Conservation (phyloP, 331 rosid genomes). For the Rhamnella rubrinervis region DNA sequence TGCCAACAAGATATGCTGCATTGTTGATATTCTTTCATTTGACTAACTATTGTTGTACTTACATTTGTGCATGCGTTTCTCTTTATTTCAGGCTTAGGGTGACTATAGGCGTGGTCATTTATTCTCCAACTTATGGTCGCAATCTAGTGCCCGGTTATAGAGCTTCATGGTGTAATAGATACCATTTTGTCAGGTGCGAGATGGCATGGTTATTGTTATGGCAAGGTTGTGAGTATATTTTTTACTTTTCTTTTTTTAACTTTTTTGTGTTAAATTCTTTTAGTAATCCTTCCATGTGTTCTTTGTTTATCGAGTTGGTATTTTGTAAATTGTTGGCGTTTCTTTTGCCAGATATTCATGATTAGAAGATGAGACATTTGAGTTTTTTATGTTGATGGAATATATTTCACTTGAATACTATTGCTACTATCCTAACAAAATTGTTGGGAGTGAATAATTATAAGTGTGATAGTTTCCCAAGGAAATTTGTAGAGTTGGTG, state of each 20-base stretch:
- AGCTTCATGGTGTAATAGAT: neutral
- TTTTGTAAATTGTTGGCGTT: neutral
- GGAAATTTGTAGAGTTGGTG: too few species aligned
- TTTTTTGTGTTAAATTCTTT: neutral
- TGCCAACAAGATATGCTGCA: conserved; percentile 51
- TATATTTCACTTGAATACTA: too few species aligned
- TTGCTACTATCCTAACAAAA: too few species aligned
- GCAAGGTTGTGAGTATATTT: too few species aligned
- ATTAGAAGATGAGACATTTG: too few species aligned
- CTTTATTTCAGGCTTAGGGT: conserved; percentile 25
- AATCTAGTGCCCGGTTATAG: neutral
- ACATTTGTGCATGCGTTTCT: neutral
- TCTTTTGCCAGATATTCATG: too few species aligned
- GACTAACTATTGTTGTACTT: neutral
- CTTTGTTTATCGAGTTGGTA: neutral
- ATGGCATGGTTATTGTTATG: neutral
- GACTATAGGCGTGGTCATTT: neutral
- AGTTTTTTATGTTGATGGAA: too few species aligned
- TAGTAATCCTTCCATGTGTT: neutral
- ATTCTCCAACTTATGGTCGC: neutral
- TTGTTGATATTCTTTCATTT: neutral
- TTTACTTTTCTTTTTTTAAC: neutral
- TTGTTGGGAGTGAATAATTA: too few species aligned
- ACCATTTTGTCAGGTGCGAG: neutral
- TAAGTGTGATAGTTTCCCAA: too few species aligned